Base-by-base conservation (phyloP, 1,284 basidiomycete species). In the Rhodotorula mucilaginosa region DNA sequence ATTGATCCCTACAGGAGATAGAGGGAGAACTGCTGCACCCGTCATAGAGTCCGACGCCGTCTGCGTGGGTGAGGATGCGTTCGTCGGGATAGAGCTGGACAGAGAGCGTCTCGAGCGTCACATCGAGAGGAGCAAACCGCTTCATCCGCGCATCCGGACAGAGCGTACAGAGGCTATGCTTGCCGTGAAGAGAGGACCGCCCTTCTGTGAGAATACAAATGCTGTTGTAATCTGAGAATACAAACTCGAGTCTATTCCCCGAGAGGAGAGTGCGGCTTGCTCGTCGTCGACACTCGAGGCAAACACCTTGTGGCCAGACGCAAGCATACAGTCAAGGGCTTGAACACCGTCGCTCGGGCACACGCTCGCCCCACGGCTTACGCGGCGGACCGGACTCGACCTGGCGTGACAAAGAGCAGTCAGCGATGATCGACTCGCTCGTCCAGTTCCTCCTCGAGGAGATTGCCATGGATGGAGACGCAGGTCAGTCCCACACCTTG, bases 21-120 rank as follows among this genome's bases (percentile, higher is more conserved):
- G 34, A 34, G 34, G 12, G 39, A 44, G 68, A 64, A 64, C 74
- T 68, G 71, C 65, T 88, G 77, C 80, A 94, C 93, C 91, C 91
- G 78, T 93, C 90, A 79, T 97, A 97, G 69, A 97, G 88, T 2
- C 93, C 93, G 7, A 96, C 89, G 58, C 83, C 83, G 59, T 92
- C 89, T 80, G 92, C 91, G 51, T 85, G 87, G 5, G 87, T 84
- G 5, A 91, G 82, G 60, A 91, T 83, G 57, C 87, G 86, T 81
- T 97, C 93, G 69, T 93, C 90, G 12, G 86, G 84, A 76, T 91
- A 79, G 26, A 80, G 73, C 16, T 74, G 77, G 13, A 76, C 78
- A 1, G 66, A 69, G 21, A 80, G 61, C 5, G 76, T 76, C 23
- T 72, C 51, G 46, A 62, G 51, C 0, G 77, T 72, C 44, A 71